Base-by-base conservation (phyloP, 1,284 basidiomycete genomes). In the Pseudozyma sp. region DNA sequence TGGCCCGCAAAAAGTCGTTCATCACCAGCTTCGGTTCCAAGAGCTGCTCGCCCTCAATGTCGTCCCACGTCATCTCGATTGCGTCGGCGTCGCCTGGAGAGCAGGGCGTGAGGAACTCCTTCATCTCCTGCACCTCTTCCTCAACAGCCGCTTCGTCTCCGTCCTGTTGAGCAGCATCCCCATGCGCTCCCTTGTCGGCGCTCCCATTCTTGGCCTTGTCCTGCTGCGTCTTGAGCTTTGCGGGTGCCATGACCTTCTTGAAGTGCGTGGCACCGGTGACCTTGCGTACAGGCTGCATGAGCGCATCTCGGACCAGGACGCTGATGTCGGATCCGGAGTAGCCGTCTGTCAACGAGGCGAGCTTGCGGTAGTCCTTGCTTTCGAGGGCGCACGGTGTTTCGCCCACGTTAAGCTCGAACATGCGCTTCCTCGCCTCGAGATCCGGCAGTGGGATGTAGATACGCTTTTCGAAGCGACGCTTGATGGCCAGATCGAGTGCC, bases 251-350 rank as follows among this genome's bases (percentile, higher is more conserved):
- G 44, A 88, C 86, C 80, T 87, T 84, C 67, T 94, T 95, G 87
- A 99, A 99, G 85, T 99, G 96, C 3, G 95, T 97, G 1, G 97
- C 94, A 30, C 91, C 90, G 46, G 98, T 89, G 44, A 99, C 94
- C 84, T 98, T 99, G 60, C 97, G 90, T 24, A 99, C 94, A 1
- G 97, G 96, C 84, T 99, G 95, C 96, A 99, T 99, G 64, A 99
- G 88, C 1, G 96, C 96, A 81, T 99, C 97, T 63, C 95, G 91
- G 9, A 99, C 96, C 51, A 97, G 89, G 66, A 97, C 92, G 1
- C 94, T 91, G 67, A 99, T 94, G 87, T 99, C 96, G 13, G 94
- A 95, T 11, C 96, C 96, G 35, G 94, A 94, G 85, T 94, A 97
- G 1, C 90, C 95, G 19, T 97, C 93, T 0, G 96, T 98, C 81